These are phyloP conservation scores for Capsella rubella DNA, from an alignment of 441 rosid genomes.

Conservation along the genomic window DNA sequence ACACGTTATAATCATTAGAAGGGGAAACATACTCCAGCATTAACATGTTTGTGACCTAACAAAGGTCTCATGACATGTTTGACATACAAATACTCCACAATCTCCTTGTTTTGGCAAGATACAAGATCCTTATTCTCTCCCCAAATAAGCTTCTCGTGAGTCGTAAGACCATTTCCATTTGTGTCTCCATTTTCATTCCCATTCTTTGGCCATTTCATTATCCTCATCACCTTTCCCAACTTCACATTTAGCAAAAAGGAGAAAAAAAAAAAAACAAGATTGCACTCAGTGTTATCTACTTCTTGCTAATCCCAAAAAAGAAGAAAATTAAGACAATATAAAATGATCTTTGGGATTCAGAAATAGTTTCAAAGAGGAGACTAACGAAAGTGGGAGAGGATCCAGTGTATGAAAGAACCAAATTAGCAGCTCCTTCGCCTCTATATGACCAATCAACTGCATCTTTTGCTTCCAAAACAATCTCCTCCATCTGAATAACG, in stretches of 20 bases:
- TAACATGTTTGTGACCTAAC: slow-evolving; percentile 72
- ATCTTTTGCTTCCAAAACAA: slow-evolving; percentile 59
- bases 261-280: not conserved
- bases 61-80: slow-evolving; percentile 74
- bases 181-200: slow-evolving; percentile 41
- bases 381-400: slow-evolving; percentile 71
- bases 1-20: not conserved
- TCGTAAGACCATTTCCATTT: slow-evolving; percentile 47
- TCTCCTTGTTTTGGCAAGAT: slow-evolving; percentile 57
- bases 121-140: slow-evolving; percentile 51
- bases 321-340: not conserved
- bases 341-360: not conserved
- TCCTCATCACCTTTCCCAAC: slow-evolving; percentile 75
- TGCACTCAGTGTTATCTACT: not conserved
- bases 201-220: slow-evolving; percentile 56
- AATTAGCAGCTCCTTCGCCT: slow-evolving; percentile 94
- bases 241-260: slow-evolving; percentile 28
- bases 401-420: slow-evolving; percentile 83
- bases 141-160: slow-evolving; percentile 72
- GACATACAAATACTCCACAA: slow-evolving; percentile 56
- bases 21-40: slow-evolving; percentile 66
- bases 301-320: not conserved
- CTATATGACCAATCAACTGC: slow-evolving; percentile 81
- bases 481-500: slow-evolving; percentile 45
- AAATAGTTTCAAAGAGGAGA: not conserved